A percentile compares a stretch with the other conserved stretches of the same genome.
These are phyloP conservation scores for Butyriboletus loyo DNA, from an alignment of 768 basidiomycete genomes.

Conservation along the genomic window DNA sequence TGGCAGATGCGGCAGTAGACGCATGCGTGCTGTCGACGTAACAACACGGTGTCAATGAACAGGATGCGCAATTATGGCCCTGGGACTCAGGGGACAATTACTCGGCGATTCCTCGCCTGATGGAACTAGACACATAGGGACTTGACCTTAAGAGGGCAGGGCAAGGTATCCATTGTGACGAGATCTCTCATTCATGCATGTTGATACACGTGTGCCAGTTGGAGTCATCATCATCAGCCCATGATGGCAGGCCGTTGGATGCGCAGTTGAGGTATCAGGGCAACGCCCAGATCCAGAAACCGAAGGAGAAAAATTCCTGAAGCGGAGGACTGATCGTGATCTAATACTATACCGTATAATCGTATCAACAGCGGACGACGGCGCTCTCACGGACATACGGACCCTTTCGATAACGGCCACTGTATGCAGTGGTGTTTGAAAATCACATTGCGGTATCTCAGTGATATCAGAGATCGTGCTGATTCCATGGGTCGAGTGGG, in stretches of 20 bases:
- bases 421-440: constrained; percentile 17
- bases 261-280: constrained; percentile 15
- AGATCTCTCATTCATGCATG: constrained; percentile 8
- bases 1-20: constrained; percentile 4
- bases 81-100: constrained; percentile 17
- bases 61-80: constrained; percentile 3
- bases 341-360: constrained; percentile 21
- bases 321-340: constrained; percentile 19
- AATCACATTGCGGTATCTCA: constrained; percentile 23
- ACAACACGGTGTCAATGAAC: constrained; percentile 11
- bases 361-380: constrained; percentile 14
- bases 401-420: constrained; percentile 19
- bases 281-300: constrained; percentile 21
- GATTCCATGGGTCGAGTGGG: constrained; percentile 17
- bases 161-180: constrained; percentile 7
- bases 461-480: constrained; percentile 20
- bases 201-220: constrained; percentile 25
- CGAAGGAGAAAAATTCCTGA: constrained; percentile 21
- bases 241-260: constrained; percentile 6
- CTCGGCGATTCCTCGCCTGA: constrained; percentile 17
- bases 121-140: constrained; percentile 13
- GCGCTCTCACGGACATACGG: constrained; percentile 27
- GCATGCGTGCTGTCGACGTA: constrained; percentile 29
- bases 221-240: constrained; percentile 9
- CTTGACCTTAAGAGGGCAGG: constrained; percentile 5